phyloP scores from a whole-genome alignment of 805 yeast species.

The Cyberlindnera xylosilytica region DNA sequence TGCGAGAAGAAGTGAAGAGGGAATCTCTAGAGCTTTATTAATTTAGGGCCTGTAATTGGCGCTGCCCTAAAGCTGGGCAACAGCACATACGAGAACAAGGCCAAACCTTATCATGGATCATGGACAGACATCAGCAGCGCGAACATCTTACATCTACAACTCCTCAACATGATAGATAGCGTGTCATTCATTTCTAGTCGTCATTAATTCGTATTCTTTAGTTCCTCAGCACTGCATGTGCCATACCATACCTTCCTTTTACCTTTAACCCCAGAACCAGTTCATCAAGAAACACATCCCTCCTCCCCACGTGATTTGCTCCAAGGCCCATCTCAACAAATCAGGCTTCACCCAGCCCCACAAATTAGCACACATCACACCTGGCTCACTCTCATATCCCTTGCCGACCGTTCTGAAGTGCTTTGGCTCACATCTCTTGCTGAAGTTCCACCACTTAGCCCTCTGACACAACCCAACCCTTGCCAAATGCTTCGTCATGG shows the following conservation, averaged over 20 bases:
- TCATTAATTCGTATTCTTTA: too few species aligned
- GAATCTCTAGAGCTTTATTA: too few species aligned
- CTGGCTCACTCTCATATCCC: conserved; percentile 86
- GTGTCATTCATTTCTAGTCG: not conserved
- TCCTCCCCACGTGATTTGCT: conserved; percentile 59
- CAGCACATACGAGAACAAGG: too few species aligned
- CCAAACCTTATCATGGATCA: too few species aligned
- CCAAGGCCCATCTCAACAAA: conserved; percentile 46
- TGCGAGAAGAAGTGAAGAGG: too few species aligned
- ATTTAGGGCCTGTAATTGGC: too few species aligned
- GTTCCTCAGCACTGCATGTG: too few species aligned
- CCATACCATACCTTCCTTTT: too few species aligned
- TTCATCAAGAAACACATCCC: conserved; percentile 54
- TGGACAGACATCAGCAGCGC: too few species aligned
- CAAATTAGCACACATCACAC: conserved; percentile 68
- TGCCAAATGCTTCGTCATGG: conserved; percentile 70
- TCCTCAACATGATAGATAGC: too few species aligned
- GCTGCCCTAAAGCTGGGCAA: too few species aligned
- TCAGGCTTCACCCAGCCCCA: conserved; percentile 51
- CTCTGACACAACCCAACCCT: conserved; percentile 77
- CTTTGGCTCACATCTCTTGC: conserved; percentile 79
- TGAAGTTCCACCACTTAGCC: conserved; percentile 89
- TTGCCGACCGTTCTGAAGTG: conserved; percentile 73
- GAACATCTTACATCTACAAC: too few species aligned
- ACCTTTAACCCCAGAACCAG: conserved; percentile 42